These are phyloP conservation scores for Colletotrichum coccodes DNA, from an alignment of 2,329 filamentous ascomycete species.

Conservation along the genomic window DNA sequence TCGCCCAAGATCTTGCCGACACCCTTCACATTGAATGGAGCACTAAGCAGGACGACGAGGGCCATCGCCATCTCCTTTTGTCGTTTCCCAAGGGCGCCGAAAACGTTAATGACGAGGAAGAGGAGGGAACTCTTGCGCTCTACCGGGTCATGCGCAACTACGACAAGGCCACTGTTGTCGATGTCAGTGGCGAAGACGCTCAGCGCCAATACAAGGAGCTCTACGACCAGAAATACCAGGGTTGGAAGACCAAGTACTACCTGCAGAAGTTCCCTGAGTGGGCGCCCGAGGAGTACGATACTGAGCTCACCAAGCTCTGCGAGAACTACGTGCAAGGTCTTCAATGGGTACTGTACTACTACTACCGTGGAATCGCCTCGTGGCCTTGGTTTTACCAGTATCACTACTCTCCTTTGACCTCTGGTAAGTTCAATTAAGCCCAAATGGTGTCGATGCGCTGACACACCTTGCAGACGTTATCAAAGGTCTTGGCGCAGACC, in stretches of 20 bases:
- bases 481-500: slow-evolving; percentile 85
- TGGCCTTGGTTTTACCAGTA: slow-evolving; percentile 99
- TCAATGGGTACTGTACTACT: slow-evolving; percentile 98
- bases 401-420: slow-evolving; percentile 98
- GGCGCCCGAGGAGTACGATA: slow-evolving; percentile 78
- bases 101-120: slow-evolving; percentile 77
- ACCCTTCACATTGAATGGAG: slow-evolving; percentile 67
- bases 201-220: slow-evolving; percentile 82
- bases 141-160: slow-evolving; percentile 89
- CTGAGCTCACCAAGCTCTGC: slow-evolving; percentile 82
- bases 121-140: slow-evolving; percentile 88
- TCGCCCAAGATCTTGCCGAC: slow-evolving; percentile 86
- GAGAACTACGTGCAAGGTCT: slow-evolving; percentile 98
- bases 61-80: slow-evolving; percentile 62
- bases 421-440: slow-evolving; percentile 59
- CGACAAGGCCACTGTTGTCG: slow-evolving; percentile 87
- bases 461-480: slow-evolving; percentile 75
- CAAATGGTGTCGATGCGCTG: slow-evolving; percentile 39
- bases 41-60: slow-evolving; percentile 66
- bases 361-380: slow-evolving; percentile 95
- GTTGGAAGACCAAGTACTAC: slow-evolving; percentile 97
- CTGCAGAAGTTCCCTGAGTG: slow-evolving; percentile 87
- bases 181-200: slow-evolving; percentile 81
- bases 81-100: slow-evolving; percentile 64
- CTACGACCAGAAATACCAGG: slow-evolving; percentile 89